phyloP scores from a whole-genome alignment of 352 stramenopile genomes.

The Paralagenidium karlingii region DNA sequence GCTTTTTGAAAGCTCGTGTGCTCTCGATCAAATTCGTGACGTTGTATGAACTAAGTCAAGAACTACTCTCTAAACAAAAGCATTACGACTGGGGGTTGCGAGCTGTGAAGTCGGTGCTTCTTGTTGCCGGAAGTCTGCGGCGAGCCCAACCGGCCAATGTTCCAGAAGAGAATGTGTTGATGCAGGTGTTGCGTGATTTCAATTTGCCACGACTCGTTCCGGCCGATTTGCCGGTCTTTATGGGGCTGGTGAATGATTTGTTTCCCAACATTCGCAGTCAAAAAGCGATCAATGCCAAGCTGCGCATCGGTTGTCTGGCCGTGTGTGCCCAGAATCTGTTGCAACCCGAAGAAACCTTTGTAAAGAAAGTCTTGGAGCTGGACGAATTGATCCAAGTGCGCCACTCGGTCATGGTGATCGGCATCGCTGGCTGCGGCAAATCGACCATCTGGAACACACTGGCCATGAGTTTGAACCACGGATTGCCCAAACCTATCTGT shows the following conservation, averaged over 20 bases:
- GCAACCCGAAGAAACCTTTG: slow-evolving; percentile 90
- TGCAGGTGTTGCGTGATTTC: slow-evolving; percentile 93
- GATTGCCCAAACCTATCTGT: slow-evolving; percentile 81
- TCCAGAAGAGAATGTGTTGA: slow-evolving; percentile 85
- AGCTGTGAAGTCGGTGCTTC: slow-evolving; percentile 93
- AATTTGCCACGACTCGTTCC: slow-evolving; percentile 91
- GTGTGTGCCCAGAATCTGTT: slow-evolving; percentile 61
- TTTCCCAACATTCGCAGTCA: slow-evolving; percentile 71
- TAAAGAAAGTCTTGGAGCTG: slow-evolving; percentile 93
- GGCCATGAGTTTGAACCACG: slow-evolving; percentile 70
- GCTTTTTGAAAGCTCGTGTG: slow-evolving; percentile 74
- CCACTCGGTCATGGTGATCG: slow-evolving; percentile 95
- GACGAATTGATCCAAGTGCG: slow-evolving; percentile 91
- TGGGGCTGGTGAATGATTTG: slow-evolving; percentile 88
- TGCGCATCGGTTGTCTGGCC: too few species aligned
- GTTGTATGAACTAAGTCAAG: slow-evolving; percentile 77
- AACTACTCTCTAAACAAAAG: slow-evolving; percentile 78
- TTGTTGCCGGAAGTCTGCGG: slow-evolving; percentile 89
- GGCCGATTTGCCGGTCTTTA: slow-evolving; percentile 90
- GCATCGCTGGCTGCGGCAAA: slow-evolving; percentile 89
- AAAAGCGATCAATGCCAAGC: slow-evolving; percentile 19
- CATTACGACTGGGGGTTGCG: slow-evolving; percentile 94
- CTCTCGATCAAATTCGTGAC: slow-evolving; percentile 86
- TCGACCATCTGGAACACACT: slow-evolving; percentile 94
- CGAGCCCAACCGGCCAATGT: slow-evolving; percentile 68